A percentile compares a stretch with the other conserved stretches of the same genome.
Conservation (phyloP, 148 eudicot species). For the Cornus florida region DNA sequence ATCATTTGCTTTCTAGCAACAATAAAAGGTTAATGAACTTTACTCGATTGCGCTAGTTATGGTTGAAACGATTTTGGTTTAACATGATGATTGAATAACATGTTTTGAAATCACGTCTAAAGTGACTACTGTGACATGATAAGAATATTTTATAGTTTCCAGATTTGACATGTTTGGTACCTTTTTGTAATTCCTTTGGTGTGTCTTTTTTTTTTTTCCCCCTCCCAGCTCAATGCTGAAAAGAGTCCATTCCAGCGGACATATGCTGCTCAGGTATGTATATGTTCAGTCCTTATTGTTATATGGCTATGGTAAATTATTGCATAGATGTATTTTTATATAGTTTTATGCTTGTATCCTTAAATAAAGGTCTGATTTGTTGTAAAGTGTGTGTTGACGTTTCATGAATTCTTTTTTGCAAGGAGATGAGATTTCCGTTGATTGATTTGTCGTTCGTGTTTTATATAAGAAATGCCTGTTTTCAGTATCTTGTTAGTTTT, state of each 20-base stretch:
- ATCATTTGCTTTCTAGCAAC: neutral
- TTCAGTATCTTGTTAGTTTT: neutral
- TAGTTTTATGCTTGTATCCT: neutral
- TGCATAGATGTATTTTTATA: neutral
- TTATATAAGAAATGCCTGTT: neutral
- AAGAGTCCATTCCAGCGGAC: conserved; percentile 93
- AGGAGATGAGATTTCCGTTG: neutral
- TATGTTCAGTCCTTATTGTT: neutral
- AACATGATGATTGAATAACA: neutral
- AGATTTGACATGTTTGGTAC: neutral
- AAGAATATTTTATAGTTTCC: neutral
- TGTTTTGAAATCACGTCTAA: neutral
- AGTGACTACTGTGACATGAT: neutral
- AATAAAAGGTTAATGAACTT: neutral
- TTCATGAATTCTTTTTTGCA: neutral
- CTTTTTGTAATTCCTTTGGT: neutral
- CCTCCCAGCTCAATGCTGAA: conserved; percentile 69
- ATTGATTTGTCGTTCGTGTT: neutral
- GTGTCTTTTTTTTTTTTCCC: neutral
- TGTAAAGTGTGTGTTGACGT: neutral
- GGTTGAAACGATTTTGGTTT: neutral
- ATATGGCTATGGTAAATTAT: neutral
- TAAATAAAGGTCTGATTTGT: neutral
- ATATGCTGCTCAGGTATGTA: conserved; percentile 81
- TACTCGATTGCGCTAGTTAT: neutral